Base-by-base conservation (phyloP, 2,329 filamentous ascomycete genomes). In the Oidium heveae region DNA sequence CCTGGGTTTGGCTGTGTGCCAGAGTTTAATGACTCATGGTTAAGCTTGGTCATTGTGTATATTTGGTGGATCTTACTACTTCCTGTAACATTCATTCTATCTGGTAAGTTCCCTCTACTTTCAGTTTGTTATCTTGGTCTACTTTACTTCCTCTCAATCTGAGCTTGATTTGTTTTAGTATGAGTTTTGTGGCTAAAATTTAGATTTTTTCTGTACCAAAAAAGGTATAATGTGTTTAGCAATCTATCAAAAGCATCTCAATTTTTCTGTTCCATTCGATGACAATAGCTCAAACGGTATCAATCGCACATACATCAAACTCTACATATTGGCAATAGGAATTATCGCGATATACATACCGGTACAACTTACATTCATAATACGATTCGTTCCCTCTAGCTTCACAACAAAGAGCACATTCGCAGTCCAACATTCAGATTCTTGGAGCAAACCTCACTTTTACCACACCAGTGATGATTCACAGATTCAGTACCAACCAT, bases 261-360 rank as follows among this genome's bases (percentile, higher is more conserved):
- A 77, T 54, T 79, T 84, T 59, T 68, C 71, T 28, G 64, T 68
- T 18, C 72, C 83, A 41, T 67, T 83, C 10, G 66, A 68, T 13
- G 70, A 71, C 44, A 70, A 67, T 22, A 67, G 66, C 39, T 71
- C 70, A 55, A 72, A 72, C 52, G 71, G 74, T 39, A 79, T 67
- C 54, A 74, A 74, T 53, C 74, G 75, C 1, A 72, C 77, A 56
- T 83, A 83, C 68, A 59, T 79, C 54, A 74, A 80, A 41, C 72
- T 79, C 47, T 77, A 78, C 59, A 61, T 75, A 49, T 71, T 84
- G 62, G 71, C 78, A 34, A 53, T 74, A 8, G 61, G 71, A 24
- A 64, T 74, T 56, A 64, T 75, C 33, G 15, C 73, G 41, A 61
- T 72, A 41, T 73, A 75, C 57, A 64, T 80, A 1, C 78, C 79